These are phyloP conservation scores for Diddensiella caesifluorescens DNA, from an alignment of 805 yeast species.

Conservation along the genomic window DNA sequence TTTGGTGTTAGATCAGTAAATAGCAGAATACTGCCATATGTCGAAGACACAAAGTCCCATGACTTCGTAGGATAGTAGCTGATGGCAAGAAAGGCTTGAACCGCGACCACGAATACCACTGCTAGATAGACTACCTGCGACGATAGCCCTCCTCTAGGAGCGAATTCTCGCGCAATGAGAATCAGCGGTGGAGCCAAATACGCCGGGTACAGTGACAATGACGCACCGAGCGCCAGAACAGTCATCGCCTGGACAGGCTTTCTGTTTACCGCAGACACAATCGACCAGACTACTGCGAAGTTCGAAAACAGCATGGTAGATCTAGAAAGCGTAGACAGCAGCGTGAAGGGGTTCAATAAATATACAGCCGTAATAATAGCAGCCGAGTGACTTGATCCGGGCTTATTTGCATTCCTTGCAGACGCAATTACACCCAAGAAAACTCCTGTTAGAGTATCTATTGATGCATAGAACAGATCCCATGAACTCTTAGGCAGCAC, in stretches of 20 bases:
- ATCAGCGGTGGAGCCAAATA: slow-evolving; percentile 57
- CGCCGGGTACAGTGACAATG: slow-evolving; percentile 58
- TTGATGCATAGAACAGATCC: slow-evolving; percentile 47
- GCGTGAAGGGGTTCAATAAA: slow-evolving; percentile 73
- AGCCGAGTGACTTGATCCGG: slow-evolving; percentile 20
- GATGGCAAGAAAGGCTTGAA: slow-evolving; percentile 20
- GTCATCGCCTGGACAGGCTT: slow-evolving; percentile 43
- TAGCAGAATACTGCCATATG: slow-evolving; percentile 48
- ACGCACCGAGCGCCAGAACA: slow-evolving; percentile 56
- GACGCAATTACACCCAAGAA: slow-evolving; percentile 35
- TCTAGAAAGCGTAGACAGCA: slow-evolving; percentile 61
- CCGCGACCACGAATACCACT: slow-evolving; percentile 14
- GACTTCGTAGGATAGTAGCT: slow-evolving; percentile 28
- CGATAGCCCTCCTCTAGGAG: slow-evolving; percentile 11
- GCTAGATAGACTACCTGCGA: slow-evolving; percentile 14
- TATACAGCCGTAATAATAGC: slow-evolving; percentile 57
- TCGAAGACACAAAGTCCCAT: slow-evolving; percentile 43
- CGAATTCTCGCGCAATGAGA: slow-evolving; percentile 21
- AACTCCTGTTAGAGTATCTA: slow-evolving; percentile 56
- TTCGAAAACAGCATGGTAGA: slow-evolving; percentile 62
- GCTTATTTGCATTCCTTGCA: slow-evolving; percentile 5
- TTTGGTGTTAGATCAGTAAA: slow-evolving; percentile 80
- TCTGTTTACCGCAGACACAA: slow-evolving; percentile 41
- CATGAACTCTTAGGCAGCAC: slow-evolving; percentile 27
- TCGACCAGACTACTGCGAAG: slow-evolving; percentile 43